Evolutionary conservation across 2,329 filamentous ascomycete genomes (phyloP), one percentile per base, ranked within the genome.

Genomic region (Metarhizium robertsii): DNA sequence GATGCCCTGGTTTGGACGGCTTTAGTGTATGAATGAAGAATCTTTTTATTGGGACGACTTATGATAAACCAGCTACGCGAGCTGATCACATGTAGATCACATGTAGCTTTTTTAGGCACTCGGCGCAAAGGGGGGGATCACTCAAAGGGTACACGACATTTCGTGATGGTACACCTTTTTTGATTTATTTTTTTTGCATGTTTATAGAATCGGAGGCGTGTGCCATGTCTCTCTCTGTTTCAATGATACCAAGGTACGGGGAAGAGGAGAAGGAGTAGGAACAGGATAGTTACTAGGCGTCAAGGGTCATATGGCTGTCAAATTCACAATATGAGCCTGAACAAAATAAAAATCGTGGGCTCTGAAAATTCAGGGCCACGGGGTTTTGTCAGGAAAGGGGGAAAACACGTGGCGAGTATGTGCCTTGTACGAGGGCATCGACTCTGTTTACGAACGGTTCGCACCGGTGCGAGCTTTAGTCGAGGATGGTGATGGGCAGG

Each of bases 231-330:
- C 16, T 20, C 34, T n/a, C 36, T 43, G 25, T 42, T 29, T 40
- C 34, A 54, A 54, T 50, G 53, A 54, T 54, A 54, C 53, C 53
- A 54, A 34, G 6, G 25, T 4, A 29, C 4, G 45, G 45, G 45
- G 20, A 48, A 16, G 11, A 30, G 11, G 20, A 16, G 20, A 40
- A 16, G 42, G 18, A 6, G 42, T 11, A 45, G 42, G 42, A 45
- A 45, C 16, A 40, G 2, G 13, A 40, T 5, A 14, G 38, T 40
- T 40, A 14, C 38, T 36, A 40, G 38, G 38, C 38, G 38, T 40
- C 32, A 34, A 40, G 11, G 13, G 38, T 40, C 14, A 16, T 5
- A 16, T 11, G 13, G 38, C 38, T 16, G 38, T n/a, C 38, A 40
- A n/a, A 16, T 16, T 6, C 13, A 40, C 38, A 13, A 40, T 16